These are phyloP conservation scores for Cladobotryum protrusum DNA, from an alignment of 2,329 filamentous ascomycete genomes.

Conservation along the genomic window DNA sequence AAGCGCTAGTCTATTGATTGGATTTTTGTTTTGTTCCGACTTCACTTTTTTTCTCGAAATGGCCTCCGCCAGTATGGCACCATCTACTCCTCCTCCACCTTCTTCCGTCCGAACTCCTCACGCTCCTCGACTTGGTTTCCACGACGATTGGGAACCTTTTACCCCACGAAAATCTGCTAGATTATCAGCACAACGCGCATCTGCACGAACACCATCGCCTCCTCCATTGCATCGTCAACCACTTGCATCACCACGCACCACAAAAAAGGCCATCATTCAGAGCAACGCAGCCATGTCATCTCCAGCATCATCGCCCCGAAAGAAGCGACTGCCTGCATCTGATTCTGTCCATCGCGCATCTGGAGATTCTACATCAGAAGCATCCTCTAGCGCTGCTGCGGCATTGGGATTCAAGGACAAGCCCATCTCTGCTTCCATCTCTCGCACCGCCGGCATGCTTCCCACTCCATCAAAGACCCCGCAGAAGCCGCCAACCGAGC, in stretches of 20 bases:
- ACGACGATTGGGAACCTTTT: slow-evolving; percentile 67
- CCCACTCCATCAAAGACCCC: slow-evolving; percentile 77
- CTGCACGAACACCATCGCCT: slow-evolving; percentile 52
- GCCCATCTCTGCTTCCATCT: slow-evolving; percentile 18
- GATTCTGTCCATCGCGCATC: slow-evolving; percentile 44
- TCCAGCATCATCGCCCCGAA: slow-evolving; percentile 42
- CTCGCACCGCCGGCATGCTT: slow-evolving; percentile 50
- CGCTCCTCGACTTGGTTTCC: slow-evolving; percentile 60
- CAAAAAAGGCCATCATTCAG: slow-evolving; percentile 26
- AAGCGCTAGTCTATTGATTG: too few species aligned
- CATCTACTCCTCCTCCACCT: slow-evolving; percentile 56
- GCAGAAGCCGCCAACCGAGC: slow-evolving; percentile 51
- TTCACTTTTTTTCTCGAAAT: slow-evolving; percentile 18
- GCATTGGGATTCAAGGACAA: slow-evolving; percentile 32
- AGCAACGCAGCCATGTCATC: slow-evolving; percentile 30
- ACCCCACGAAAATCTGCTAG: slow-evolving; percentile 64
- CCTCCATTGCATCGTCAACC: slow-evolving; percentile 28
- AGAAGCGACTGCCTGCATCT: slow-evolving; percentile 43
- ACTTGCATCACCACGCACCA: slow-evolving; percentile 26
- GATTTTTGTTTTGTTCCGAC: slow-evolving; percentile 1
- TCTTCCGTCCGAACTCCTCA: slow-evolving; percentile 57
- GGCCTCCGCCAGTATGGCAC: slow-evolving; percentile 20
- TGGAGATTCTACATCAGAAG: slow-evolving; percentile 38
- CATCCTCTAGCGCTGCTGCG: slow-evolving; percentile 36
- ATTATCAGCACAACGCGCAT: slow-evolving; percentile 49